These are phyloP conservation scores for Spergularia bocconei DNA, from an alignment of 148 eudicot species.

Conservation along the genomic window DNA sequence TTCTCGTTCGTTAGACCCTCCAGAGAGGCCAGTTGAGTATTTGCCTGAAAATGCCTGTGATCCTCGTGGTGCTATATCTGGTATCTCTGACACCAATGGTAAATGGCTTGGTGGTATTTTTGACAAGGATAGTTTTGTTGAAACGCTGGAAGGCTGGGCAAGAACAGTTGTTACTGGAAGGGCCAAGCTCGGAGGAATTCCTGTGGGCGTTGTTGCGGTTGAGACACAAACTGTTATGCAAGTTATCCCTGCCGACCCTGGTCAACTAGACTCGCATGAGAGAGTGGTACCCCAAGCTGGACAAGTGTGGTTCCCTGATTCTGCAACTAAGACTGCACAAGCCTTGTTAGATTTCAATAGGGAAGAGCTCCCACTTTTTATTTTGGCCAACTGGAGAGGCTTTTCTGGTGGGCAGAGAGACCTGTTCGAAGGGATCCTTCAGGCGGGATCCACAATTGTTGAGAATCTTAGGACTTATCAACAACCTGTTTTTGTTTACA, in stretches of 20 bases:
- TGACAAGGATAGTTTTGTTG: slow-evolving; percentile 83
- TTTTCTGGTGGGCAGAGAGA: slow-evolving; percentile 99
- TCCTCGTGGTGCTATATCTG: slow-evolving; percentile 89
- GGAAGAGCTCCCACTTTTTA: slow-evolving; percentile 94
- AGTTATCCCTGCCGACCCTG: slow-evolving; percentile 95
- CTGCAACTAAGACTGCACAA: slow-evolving; percentile 98
- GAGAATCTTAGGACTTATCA: slow-evolving; percentile 91
- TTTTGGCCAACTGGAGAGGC: slow-evolving; percentile 98
- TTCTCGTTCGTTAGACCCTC: slow-evolving; percentile 61
- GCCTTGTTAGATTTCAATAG: slow-evolving; percentile 93
- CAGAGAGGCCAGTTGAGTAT: slow-evolving; percentile 75
- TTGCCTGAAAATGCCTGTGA: slow-evolving; percentile 90
- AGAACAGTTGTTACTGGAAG: slow-evolving; percentile 97
- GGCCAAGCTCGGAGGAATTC: slow-evolving; percentile 98
- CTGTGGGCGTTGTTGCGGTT: slow-evolving; percentile 90
- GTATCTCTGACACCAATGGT: slow-evolving; percentile 50
- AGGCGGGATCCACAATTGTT: slow-evolving; percentile 95
- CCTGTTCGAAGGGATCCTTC: slow-evolving; percentile 96
- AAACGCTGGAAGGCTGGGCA: slow-evolving; percentile 98
- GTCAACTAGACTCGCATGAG: slow-evolving; percentile 95
- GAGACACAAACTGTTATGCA: slow-evolving; percentile 99
- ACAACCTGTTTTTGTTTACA: slow-evolving; percentile 88
- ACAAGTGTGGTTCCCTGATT: slow-evolving; percentile 99
- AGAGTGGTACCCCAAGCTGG: slow-evolving; percentile 99
- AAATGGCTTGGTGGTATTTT: slow-evolving; percentile 96